phyloP scores from a whole-genome alignment of 108 stramenopile species.

The Epithemia pelagica region DNA sequence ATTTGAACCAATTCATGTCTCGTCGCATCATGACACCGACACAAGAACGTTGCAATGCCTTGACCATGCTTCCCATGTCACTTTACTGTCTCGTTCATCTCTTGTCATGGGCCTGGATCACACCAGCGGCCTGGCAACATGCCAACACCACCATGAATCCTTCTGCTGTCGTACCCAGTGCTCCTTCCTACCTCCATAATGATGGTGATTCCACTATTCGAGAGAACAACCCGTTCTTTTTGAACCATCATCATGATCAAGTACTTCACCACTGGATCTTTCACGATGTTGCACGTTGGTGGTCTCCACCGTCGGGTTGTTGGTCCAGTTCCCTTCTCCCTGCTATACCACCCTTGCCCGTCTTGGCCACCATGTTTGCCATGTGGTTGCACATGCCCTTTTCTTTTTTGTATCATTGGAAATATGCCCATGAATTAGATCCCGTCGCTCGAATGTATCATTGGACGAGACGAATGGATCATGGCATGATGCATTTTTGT shows the following conservation, averaged over 20 bases:
- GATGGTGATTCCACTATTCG: constrained; percentile 14
- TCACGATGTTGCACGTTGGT: neutral
- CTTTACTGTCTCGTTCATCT: constrained; percentile 48
- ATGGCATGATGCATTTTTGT: constrained; percentile 67
- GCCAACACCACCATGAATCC: neutral
- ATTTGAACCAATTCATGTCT: constrained; percentile 33
- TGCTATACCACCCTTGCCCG: constrained; percentile 55
- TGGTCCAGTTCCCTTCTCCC: constrained; percentile 16
- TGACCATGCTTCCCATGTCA: constrained; percentile 56
- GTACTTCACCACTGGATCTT: neutral
- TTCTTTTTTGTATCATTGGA: constrained; percentile 61
- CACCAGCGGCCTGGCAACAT: neutral
- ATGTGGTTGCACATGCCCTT: constrained; percentile 57
- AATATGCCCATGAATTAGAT: constrained; percentile 40
- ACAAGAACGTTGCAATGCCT: constrained; percentile 68
- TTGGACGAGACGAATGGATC: constrained; percentile 77
- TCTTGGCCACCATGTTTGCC: constrained; percentile 37
- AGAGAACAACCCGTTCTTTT: neutral
- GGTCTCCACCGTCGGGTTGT: neutral
- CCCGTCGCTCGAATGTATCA: constrained; percentile 47
- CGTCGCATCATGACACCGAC: constrained; percentile 62
- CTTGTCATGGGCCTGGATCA: constrained; percentile 53
- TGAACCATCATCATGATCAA: too few relatives aligned
- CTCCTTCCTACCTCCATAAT: constrained; percentile 4
- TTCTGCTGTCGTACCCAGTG: neutral